These are phyloP conservation scores for Lasiodiplodia sp. DNA, from an alignment of 2,329 filamentous ascomycete species.

Conservation along the genomic window DNA sequence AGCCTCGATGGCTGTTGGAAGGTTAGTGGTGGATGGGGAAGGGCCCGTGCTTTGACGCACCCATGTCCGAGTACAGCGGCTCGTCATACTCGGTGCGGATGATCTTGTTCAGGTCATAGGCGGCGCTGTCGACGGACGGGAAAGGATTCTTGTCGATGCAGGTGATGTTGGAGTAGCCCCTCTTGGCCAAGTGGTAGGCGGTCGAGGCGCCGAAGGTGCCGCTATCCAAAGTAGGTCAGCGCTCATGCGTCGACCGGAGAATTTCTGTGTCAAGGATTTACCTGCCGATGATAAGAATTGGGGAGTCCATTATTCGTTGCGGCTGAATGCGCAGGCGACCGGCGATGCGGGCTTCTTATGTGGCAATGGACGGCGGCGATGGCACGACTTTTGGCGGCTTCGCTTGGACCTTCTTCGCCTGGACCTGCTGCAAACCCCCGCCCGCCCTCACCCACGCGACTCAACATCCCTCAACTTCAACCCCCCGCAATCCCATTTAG, in stretches of 20 bases:
- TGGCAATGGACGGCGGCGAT: conserved; percentile 7
- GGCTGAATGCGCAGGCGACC: neutral
- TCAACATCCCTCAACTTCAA: conserved; percentile 3
- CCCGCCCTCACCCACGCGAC: neutral
- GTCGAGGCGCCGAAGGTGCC: conserved; percentile 44
- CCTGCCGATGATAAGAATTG: conserved; percentile 25
- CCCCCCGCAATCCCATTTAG: conserved; percentile 16
- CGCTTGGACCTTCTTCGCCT: conserved; percentile 27
- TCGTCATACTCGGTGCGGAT: conserved; percentile 35
- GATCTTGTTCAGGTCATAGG: conserved; percentile 34
- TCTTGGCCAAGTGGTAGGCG: conserved; percentile 40
- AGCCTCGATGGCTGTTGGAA: conserved; percentile 30
- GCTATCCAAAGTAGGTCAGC: conserved; percentile 35
- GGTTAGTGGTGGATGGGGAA: neutral
- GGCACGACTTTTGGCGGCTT: conserved; percentile 8
- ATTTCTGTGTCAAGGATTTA: conserved; percentile 5
- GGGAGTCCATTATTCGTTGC: conserved; percentile 21
- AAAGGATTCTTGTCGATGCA: conserved; percentile 37
- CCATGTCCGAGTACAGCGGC: conserved; percentile 33
- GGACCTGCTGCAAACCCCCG: conserved; percentile 3
- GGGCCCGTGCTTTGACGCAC: conserved; percentile 16
- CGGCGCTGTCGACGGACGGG: conserved; percentile 29
- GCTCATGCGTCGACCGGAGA: neutral
- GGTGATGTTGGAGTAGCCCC: conserved; percentile 41
- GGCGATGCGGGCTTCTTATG: conserved; percentile 16